Percentiles rank a stretch among this genome's conserved stretches.
Evolutionary conservation across 176 grass and related monocot genomes (phyloP).

Genomic region (Oryza longistaminata): DNA sequence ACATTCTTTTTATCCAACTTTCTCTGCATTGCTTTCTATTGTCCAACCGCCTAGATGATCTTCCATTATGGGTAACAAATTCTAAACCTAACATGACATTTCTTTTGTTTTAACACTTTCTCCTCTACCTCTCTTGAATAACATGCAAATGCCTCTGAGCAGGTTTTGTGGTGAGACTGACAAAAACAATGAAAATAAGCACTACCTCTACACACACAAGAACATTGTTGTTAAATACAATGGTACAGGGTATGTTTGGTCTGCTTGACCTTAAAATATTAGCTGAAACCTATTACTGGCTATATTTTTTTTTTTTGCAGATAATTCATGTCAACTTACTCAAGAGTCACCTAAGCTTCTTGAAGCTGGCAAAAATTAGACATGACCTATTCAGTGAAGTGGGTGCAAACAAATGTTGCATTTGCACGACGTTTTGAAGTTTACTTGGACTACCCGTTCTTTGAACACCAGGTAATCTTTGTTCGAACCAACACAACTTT

Average conservation of each 20-base stretch:
- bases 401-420: slow-evolving; percentile 82
- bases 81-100: slow-evolving; percentile 20
- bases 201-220: slow-evolving; percentile 94
- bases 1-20: slow-evolving; percentile 34
- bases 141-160: slow-evolving; percentile 31
- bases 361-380: slow-evolving; percentile 88
- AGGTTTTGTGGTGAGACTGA: slow-evolving; percentile 95
- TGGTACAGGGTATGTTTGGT: slow-evolving; percentile 54
- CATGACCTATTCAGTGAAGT: slow-evolving; percentile 95
- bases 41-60: slow-evolving; percentile 67
- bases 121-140: slow-evolving; percentile 38
- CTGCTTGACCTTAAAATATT: slow-evolving; percentile 32
- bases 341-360: slow-evolving; percentile 93
- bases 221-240: slow-evolving; percentile 82
- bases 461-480: slow-evolving; percentile 91
- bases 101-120: slow-evolving; percentile 19
- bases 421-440: slow-evolving; percentile 95
- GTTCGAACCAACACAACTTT: not conserved
- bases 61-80: slow-evolving; percentile 87
- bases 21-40: slow-evolving; percentile 23
- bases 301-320: slow-evolving; percentile 45
- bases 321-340: slow-evolving; percentile 99
- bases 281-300: not conserved
- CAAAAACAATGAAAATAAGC: slow-evolving; percentile 93
- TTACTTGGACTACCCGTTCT: slow-evolving; percentile 97